Conservation (phyloP, 1,284 basidiomycete genomes). For the Pascua sp. region DNA sequence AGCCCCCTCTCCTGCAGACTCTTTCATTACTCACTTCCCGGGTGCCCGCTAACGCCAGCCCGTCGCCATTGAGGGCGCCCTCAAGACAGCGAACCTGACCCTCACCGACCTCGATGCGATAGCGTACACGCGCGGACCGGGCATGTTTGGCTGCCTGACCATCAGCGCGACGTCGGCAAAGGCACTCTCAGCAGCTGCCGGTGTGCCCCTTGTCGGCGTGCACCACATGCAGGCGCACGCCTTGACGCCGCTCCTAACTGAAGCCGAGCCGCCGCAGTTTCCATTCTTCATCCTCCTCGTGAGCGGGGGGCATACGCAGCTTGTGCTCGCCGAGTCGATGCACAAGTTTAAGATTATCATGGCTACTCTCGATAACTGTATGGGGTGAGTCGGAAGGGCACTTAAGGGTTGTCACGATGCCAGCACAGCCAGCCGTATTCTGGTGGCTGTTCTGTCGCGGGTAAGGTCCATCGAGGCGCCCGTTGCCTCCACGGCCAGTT, state of each 20-base stretch:
- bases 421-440: neutral
- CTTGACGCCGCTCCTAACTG: conserved; percentile 73
- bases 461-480: too few species aligned
- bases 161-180: conserved; percentile 76
- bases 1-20: too few species aligned
- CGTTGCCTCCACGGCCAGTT: too few species aligned
- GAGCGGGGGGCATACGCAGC: conserved; percentile 85
- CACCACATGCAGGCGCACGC: conserved; percentile 99
- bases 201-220: conserved; percentile 79
- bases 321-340: conserved; percentile 66
- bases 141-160: conserved; percentile 73
- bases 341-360: conserved; percentile 67
- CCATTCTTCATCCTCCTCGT: conserved; percentile 84
- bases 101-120: conserved; percentile 72
- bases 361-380: conserved; percentile 68
- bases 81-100: conserved; percentile 61
- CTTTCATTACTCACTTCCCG: neutral
- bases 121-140: conserved; percentile 87
- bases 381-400: conserved; percentile 56
- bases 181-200: conserved; percentile 68
- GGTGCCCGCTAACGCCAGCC: conserved; percentile 56
- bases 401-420: too few species aligned
- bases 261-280: conserved; percentile 58
- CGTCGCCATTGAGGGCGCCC: conserved; percentile 63
- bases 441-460: too few species aligned